Evolutionary conservation across 2,329 filamentous ascomycete genomes (phyloP), one percentile per base, ranked within the genome.

Genomic region (Pezicula neosporulosa): DNA sequence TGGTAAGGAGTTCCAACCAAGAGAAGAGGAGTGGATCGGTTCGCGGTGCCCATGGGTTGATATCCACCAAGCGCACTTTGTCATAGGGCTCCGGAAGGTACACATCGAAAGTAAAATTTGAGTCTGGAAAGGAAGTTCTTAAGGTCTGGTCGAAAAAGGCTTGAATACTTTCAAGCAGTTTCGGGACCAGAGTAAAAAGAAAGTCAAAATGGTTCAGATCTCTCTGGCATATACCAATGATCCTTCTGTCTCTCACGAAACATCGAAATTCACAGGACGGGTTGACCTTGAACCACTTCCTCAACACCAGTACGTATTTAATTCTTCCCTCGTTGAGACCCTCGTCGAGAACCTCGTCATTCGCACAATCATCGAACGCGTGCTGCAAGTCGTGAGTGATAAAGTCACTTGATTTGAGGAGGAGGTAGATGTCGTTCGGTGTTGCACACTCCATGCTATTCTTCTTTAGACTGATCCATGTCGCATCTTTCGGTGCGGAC

Each of bases 401-500:
- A 64, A 99, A 97, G 63, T 92, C 92, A 24, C 91, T 96, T 63
- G 88, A 92, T 73, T 99, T 99, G 13, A 99, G 79, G 1, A 99
- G 80, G 15, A 97, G 79, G 66, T 97, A 99, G 42, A 99, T 83
- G 64, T 99, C 94, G 67, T 94, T 95, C 3, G 94, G 83, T 1
- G 83, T 85, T 4, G 84, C 85, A 70, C 94, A 99, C 69, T 96
- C 90, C 72, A 97, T 87, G 44, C 89, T 95, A 70, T 99, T 99
- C 62, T 85, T 70, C 78, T 93, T 67, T 72, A 71, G 85, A 71
- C 80, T 83, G 69, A 99, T 97, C 87, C 91, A 97, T 19, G 89
- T 90, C 8, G 94, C 94, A 66, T 99, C 94, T 69, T 97, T 96
- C 4, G 94, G 94, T 4, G 91, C 86, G 6, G 92, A 97, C 94